Evolutionary conservation across 2,329 filamentous ascomycete species (phyloP), one percentile per base, ranked within the genome.

Genomic region (Botrytis elliptica): DNA sequence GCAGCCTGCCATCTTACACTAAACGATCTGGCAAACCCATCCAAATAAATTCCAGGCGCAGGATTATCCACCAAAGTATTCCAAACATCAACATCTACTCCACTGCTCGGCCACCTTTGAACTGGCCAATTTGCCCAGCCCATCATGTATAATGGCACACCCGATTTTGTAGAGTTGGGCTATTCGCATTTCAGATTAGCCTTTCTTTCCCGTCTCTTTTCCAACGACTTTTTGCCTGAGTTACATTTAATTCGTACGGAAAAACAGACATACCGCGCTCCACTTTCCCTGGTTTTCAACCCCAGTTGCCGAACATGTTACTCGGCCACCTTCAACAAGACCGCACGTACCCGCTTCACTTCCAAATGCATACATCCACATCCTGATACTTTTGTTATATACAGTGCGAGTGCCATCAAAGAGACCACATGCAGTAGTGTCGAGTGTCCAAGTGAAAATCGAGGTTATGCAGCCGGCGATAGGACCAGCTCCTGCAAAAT

Each of bases 291-390:
- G 18, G 16, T 29, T 42, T 20, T 22, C 7, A 33, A 66, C 14
- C 2, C 8, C n/a, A 7, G 18, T 36, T 12, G 25, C 22, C 20
- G 44, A 64, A 29, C 70, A 72, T n/a, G 46, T 65, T 9, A 72
- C 70, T 5, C 62, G 33, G 9, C 70, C 60, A n/a, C 70, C 70
- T 8, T 57, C 46, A 40, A 38, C 38, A 8, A 67, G 7, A 4
- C 46, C 46, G 29, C 70, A 72, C 4, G 18, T 0, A 4, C 70
- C 70, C 18, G 18, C 7, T 10, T 36, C 18, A 25, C 29, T 71
- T 22, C 7, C n/a, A 57, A 71, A 71, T 33, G 20, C 46, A 57
- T 71, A 71, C 70, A 65, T 71, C 40, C 46, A 71, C 70, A 71
- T 71, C 2, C 44, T 36, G 18, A 71, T 65, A 25, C 46, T 65